Evolutionary conservation across 2,329 filamentous ascomycete species (phyloP).

Genomic region (Arachnopeziza araneosa): DNA sequence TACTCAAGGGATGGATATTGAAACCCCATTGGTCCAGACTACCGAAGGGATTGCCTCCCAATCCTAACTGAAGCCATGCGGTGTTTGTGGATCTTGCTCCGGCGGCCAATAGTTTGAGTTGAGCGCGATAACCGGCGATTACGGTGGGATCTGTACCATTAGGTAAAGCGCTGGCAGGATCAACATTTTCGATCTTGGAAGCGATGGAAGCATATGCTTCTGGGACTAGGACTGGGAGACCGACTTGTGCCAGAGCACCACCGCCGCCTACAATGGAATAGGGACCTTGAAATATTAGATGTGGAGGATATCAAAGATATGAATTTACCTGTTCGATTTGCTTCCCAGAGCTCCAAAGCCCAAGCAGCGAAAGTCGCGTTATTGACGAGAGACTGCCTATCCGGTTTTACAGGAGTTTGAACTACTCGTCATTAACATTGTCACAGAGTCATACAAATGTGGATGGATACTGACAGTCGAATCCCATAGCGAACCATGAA

Average conservation of each 20-base stretch:
- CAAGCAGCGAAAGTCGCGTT: not conserved
- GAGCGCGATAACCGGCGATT: slow-evolving; percentile 6
- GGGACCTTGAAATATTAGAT: slow-evolving; percentile 22
- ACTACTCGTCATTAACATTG: not conserved
- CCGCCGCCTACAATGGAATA: slow-evolving; percentile 32
- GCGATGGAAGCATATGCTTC: not conserved
- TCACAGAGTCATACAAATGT: not conserved
- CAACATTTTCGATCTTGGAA: not conserved
- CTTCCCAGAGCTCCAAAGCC: not conserved
- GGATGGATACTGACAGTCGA: not conserved
- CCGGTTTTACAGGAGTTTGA: not conserved
- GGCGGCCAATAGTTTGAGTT: slow-evolving; percentile 2
- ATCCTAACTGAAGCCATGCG: not conserved
- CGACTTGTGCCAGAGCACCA: not conserved
- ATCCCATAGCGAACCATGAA: not conserved
- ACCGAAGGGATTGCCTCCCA: not conserved
- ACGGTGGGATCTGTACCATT: slow-evolving; percentile 1
- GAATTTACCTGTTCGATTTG: not conserved
- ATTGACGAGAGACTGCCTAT: not conserved
- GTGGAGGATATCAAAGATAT: not conserved
- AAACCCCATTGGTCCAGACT: not conserved
- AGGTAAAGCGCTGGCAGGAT: not conserved
- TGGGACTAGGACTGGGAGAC: slow-evolving; percentile 2
- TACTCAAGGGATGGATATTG: slow-evolving; percentile 26
- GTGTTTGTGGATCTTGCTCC: not conserved